Evolutionary conservation across 1,139 yeast species (phyloP).

Genomic region (Debaryomycetaceae sp.): DNA sequence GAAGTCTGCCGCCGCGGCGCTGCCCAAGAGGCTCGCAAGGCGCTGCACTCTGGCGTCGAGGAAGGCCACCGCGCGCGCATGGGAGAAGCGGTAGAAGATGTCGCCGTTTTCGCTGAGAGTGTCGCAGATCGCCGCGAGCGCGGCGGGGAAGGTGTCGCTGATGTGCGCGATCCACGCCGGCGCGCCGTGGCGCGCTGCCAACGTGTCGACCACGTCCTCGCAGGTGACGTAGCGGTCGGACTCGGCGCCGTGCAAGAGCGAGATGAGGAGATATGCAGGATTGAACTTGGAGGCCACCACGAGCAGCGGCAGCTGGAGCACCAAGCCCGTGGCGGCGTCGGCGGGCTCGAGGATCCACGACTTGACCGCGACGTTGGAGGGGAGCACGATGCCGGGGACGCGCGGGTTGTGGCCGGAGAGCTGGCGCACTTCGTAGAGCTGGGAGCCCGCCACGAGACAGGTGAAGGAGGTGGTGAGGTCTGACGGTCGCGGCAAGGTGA

Average conservation of each 20-base stretch:
- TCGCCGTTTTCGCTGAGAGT: slow-evolving; percentile 45
- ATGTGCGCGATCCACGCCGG: slow-evolving; percentile 2
- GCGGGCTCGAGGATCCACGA: slow-evolving; percentile 31
- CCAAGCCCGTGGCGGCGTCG: slow-evolving; percentile 17
- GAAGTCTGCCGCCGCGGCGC: background rate
- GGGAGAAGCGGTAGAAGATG: slow-evolving; percentile 41
- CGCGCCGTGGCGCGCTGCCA: slow-evolving; percentile 14
- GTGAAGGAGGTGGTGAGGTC: slow-evolving; percentile 12
- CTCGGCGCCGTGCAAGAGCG: slow-evolving; percentile 29
- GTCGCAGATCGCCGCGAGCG: slow-evolving; percentile 40
- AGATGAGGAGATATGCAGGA: slow-evolving; percentile 35
- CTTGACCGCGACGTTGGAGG: slow-evolving; percentile 27
- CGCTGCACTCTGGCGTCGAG: slow-evolving; percentile 21
- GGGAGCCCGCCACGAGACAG: slow-evolving; percentile 2
- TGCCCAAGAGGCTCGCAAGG: no score
- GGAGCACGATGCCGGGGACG: slow-evolving; percentile 13
- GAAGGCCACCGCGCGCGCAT: slow-evolving; percentile 25
- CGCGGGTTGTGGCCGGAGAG: slow-evolving; percentile 25
- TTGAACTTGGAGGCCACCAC: slow-evolving; percentile 42
- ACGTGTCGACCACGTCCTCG: slow-evolving; percentile 47
- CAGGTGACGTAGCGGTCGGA: slow-evolving; percentile 35
- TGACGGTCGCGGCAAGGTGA: slow-evolving; percentile 22
- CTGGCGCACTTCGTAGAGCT: slow-evolving; percentile 30
- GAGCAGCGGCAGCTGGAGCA: slow-evolving; percentile 33
- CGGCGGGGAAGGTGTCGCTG: slow-evolving; percentile 12